Percentiles rank a stretch among this genome's conserved stretches.
Conservation (phyloP, 73 alveolate species). For the Tetrahymena malaccensis region DNA sequence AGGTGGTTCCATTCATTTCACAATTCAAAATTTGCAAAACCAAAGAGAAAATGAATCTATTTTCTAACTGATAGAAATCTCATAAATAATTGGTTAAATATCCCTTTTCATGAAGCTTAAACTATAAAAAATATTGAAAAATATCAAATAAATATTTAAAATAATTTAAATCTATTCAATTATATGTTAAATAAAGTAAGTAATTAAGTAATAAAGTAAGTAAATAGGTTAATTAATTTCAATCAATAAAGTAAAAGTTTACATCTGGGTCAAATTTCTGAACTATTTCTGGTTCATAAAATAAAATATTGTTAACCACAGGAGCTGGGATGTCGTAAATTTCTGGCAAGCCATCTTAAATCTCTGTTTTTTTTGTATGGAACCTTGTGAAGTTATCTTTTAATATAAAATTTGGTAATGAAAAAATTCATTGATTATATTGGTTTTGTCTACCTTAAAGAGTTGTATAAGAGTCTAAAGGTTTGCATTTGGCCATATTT, state of each 20-base stretch:
- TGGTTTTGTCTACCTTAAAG: conserved; percentile 9
- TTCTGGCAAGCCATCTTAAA: conserved; percentile 45
- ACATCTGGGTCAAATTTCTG: conserved; percentile 5
- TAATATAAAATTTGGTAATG: too few species aligned
- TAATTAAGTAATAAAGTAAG: too few species aligned
- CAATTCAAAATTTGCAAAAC: neutral
- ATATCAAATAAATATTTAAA: too few species aligned
- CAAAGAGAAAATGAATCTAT: neutral
- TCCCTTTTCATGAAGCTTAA: neutral
- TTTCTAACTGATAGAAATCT: neutral
- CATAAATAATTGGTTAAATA: neutral
- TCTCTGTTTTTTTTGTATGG: conserved; percentile 19
- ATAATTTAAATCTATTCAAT: too few species aligned
- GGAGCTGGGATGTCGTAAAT: conserved; percentile 42
- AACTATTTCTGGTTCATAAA: conserved; percentile 26
- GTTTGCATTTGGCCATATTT: conserved; percentile 24
- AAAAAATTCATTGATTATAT: too few species aligned
- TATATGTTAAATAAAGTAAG: too few species aligned
- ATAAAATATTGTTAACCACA: conserved; percentile 41
- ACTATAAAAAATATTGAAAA: neutral
- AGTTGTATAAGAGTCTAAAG: conserved; percentile 9
- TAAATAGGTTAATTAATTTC: neutral
- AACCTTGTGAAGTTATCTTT: conserved; percentile 7
- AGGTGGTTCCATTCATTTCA: neutral
- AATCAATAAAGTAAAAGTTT: neutral